Evolutionary conservation across 495 filamentous ascomycete genomes (phyloP).

Genomic region (Geoglossum glabrum): DNA sequence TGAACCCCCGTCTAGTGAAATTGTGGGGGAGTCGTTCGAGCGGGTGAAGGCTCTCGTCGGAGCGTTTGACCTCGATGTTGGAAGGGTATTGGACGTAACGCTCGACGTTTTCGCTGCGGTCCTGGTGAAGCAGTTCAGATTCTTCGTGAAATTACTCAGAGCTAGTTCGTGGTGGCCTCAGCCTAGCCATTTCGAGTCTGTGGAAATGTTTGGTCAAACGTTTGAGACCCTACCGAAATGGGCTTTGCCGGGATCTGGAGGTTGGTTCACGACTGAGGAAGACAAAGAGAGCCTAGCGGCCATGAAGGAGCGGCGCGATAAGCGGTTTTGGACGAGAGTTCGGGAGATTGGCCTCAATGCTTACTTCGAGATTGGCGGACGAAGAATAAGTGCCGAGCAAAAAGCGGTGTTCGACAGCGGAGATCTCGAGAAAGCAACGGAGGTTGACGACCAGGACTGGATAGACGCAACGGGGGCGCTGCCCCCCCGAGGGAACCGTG

Average conservation of each 20-base stretch:
- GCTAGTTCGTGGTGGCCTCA: constrained; percentile 96
- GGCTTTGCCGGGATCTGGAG: constrained; percentile 51
- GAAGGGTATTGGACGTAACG: constrained; percentile 79
- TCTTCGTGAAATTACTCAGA: constrained; percentile 80
- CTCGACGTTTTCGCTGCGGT: constrained; percentile 75
- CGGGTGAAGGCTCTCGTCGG: constrained; percentile 79
- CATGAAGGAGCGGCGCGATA: constrained; percentile 41
- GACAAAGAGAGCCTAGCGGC: constrained; percentile 32
- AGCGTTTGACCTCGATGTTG: constrained; percentile 84
- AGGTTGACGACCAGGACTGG: constrained; percentile 36
- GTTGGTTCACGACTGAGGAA: constrained; percentile 38
- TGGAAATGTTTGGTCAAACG: constrained; percentile 11
- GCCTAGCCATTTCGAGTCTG: constrained; percentile 22
- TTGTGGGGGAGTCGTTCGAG: constrained; percentile 49
- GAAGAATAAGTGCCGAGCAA: constrained; percentile 33
- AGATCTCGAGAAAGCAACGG: constrained; percentile 12
- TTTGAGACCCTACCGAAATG: constrained; percentile 41
- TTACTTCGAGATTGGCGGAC: constrained; percentile 49
- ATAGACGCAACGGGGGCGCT: constrained; percentile 56
- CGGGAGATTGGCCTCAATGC: constrained; percentile 54
- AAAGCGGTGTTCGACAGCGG: constrained; percentile 29
- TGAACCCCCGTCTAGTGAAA: constrained; percentile 37
- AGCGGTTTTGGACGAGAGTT: constrained; percentile 65
- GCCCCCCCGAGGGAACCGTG: constrained; percentile 66
- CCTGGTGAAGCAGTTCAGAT: constrained; percentile 65